A percentile compares a stretch with the other conserved stretches of the same genome.
These are phyloP conservation scores for Septoria petroselini DNA, from an alignment of 2,329 filamentous ascomycete species.

Conservation along the genomic window DNA sequence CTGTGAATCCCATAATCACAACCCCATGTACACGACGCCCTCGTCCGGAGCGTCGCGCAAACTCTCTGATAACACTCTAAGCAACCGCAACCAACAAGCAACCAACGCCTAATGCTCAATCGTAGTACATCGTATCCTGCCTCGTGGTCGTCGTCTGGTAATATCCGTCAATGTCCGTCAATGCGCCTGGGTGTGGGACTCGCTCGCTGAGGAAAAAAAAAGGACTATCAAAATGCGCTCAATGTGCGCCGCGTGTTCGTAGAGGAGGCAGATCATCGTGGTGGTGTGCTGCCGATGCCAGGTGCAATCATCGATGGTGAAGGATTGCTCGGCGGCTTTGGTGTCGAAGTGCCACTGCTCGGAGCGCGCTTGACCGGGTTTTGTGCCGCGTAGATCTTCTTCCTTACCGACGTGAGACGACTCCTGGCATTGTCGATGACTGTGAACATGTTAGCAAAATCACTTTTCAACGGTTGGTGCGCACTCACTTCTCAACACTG, in stretches of 20 bases:
- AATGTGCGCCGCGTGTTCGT: slow-evolving; percentile 3
- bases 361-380: slow-evolving; percentile 33
- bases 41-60: background rate
- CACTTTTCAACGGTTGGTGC: background rate
- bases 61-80: background rate
- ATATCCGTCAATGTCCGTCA: background rate
- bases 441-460: slow-evolving; percentile 34
- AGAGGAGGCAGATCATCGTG: slow-evolving; percentile 16
- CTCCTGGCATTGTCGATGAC: slow-evolving; percentile 47
- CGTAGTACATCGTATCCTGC: background rate
- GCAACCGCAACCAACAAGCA: background rate
- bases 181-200: background rate
- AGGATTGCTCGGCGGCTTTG: slow-evolving; percentile 19
- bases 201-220: background rate
- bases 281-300: slow-evolving; percentile 22
- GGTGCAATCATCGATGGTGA: slow-evolving; percentile 20
- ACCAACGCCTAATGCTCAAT: background rate
- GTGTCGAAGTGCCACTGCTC: slow-evolving; percentile 22
- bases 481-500: slow-evolving; percentile 69
- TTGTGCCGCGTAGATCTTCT: slow-evolving; percentile 45
- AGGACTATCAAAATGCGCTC: background rate
- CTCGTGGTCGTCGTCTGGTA: background rate
- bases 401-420: slow-evolving; percentile 44
- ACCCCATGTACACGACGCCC: background rate
- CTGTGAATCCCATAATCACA: background rate